These are phyloP conservation scores for Citropsis articulata DNA, from an alignment of 345 rosid genomes.

Conservation along the genomic window DNA sequence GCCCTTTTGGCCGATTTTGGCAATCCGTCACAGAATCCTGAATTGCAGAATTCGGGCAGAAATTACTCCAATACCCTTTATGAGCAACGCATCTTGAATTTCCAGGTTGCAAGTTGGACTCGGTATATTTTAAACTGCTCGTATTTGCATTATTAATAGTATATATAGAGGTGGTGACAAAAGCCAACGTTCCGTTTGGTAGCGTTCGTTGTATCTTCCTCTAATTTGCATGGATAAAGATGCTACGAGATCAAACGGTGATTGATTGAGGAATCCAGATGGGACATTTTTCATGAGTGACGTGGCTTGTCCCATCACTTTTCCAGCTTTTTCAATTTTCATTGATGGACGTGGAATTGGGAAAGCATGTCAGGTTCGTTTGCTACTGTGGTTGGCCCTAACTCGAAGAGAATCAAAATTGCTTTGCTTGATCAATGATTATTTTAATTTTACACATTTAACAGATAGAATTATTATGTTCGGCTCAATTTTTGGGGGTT, in stretches of 20 bases:
- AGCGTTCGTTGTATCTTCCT: not conserved
- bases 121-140: too few relatives aligned
- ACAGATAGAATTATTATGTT: too few relatives aligned
- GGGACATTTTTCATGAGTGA: not conserved
- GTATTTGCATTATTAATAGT: not conserved
- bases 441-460: too few relatives aligned
- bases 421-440: too few relatives aligned
- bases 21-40: not conserved
- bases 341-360: slow-evolving; percentile 5
- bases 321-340: not conserved
- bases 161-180: not conserved
- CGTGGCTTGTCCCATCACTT: slow-evolving; percentile 9
- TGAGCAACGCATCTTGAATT: not conserved
- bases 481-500: too few relatives aligned
- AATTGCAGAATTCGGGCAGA: not conserved
- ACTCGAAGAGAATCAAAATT: too few relatives aligned
- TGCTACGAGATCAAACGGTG: not conserved
- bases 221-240: not conserved
- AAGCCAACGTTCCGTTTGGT: slow-evolving; percentile 1
- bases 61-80: not conserved
- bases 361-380: not conserved
- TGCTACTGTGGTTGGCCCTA: not conserved
- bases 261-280: not conserved
- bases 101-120: not conserved
- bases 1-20: slow-evolving; percentile 8